These are phyloP conservation scores for Ogataea pignaliae DNA, from an alignment of 805 yeast genomes.

Conservation along the genomic window DNA sequence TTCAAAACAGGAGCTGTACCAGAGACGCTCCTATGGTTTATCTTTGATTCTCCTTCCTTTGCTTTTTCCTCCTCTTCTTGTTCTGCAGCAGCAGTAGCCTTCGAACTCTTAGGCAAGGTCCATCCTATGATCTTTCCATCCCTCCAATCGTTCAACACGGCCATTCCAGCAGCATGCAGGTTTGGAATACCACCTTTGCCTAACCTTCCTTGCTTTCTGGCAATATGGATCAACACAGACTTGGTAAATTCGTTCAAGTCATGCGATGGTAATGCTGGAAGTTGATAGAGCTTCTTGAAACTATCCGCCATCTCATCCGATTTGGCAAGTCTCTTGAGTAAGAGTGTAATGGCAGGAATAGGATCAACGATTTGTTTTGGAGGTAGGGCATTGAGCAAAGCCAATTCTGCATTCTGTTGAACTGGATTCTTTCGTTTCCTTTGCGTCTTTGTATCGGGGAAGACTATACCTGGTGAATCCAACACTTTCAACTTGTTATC, in stretches of 20 bases:
- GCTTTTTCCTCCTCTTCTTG: constrained; percentile 15
- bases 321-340: constrained; percentile 72
- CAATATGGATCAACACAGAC: constrained; percentile 85
- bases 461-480: constrained; percentile 97
- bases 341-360: constrained; percentile 68
- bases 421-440: constrained; percentile 39
- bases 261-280: constrained; percentile 74
- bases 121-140: constrained; percentile 93
- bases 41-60: constrained; percentile 31
- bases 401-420: constrained; percentile 83
- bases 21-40: constrained; percentile 28
- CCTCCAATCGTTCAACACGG: constrained; percentile 91
- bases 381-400: constrained; percentile 84
- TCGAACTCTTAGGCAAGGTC: constrained; percentile 60
- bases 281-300: constrained; percentile 64
- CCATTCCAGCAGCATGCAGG: constrained; percentile 74
- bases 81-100: constrained; percentile 30
- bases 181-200: constrained; percentile 94
- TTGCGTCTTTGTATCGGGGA: constrained; percentile 46
- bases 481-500: constrained; percentile 84
- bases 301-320: constrained; percentile 72
- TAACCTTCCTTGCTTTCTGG: constrained; percentile 87
- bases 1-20: constrained; percentile 32
- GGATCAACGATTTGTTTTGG: constrained; percentile 85
- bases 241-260: constrained; percentile 76